phyloP scores from a whole-genome alignment of 2,329 filamentous ascomycete genomes.

The Myriosclerotinia scirpicola region DNA sequence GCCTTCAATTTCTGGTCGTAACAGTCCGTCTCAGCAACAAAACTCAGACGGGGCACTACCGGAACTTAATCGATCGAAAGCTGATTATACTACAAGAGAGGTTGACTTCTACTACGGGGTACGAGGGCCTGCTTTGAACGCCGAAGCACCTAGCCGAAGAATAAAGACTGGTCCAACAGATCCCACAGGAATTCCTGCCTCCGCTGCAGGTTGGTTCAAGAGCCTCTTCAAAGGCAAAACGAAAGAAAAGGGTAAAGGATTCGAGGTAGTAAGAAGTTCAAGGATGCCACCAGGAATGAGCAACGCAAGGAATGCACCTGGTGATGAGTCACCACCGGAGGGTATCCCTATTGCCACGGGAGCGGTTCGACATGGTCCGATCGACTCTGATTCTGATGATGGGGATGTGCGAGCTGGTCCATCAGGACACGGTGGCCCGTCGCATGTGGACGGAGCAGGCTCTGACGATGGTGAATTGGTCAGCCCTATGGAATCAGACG shows the following conservation, averaged over 20 bases:
- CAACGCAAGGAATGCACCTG: conserved; percentile 53
- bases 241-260: conserved; percentile 94
- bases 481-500: conserved; percentile 40
- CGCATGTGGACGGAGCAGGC: conserved; percentile 37
- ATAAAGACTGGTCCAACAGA: conserved; percentile 93
- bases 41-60: conserved; percentile 32
- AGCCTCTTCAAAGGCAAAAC: conserved; percentile 77
- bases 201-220: conserved; percentile 86
- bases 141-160: conserved; percentile 76
- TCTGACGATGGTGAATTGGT: conserved; percentile 34
- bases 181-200: conserved; percentile 86
- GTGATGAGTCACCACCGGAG: conserved; percentile 65
- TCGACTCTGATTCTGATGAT: conserved; percentile 60
- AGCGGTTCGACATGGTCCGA: conserved; percentile 52
- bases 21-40: conserved; percentile 49
- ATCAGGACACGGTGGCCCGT: conserved; percentile 44
- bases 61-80: conserved; percentile 46
- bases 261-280: conserved; percentile 90
- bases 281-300: conserved; percentile 76
- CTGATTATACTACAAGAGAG: conserved; percentile 90
- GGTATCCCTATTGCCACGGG: conserved; percentile 59
- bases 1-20: conserved; percentile 46
- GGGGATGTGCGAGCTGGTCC: background rate
- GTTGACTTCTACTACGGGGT: conserved; percentile 97
- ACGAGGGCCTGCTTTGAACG: conserved; percentile 81